These are phyloP conservation scores for Cercospora sp. DNA, from an alignment of 2,329 filamentous ascomycete species.

Conservation along the genomic window DNA sequence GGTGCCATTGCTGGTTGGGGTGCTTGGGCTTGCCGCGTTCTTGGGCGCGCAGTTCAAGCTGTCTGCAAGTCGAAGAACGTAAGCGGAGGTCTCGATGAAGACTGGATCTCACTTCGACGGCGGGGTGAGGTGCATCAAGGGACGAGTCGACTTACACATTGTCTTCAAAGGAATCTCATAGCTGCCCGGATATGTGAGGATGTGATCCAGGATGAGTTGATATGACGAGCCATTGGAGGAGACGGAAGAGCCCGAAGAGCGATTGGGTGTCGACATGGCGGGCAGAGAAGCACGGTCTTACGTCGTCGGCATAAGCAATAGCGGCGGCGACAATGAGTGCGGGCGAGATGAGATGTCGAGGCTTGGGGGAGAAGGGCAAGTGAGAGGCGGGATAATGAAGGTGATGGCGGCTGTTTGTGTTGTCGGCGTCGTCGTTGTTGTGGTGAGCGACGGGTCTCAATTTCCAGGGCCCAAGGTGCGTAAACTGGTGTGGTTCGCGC, in stretches of 20 bases:
- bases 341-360: neutral
- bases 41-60: slow-evolving; percentile 62
- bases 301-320: slow-evolving; percentile 12
- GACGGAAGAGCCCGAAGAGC: slow-evolving; percentile 33
- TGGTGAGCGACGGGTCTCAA: neutral
- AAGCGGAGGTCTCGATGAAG: neutral
- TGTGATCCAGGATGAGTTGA: slow-evolving; percentile 57
- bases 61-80: slow-evolving; percentile 35
- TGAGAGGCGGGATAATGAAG: neutral
- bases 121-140: too few relatives aligned
- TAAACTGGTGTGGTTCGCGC: neutral
- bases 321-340: neutral
- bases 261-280: slow-evolving; percentile 25
- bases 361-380: neutral
- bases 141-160: slow-evolving; percentile 49
- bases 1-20: slow-evolving; percentile 39
- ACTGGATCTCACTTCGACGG: too few relatives aligned
- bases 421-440: neutral
- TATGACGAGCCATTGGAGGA: slow-evolving; percentile 47
- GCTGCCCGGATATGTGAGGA: slow-evolving; percentile 61
- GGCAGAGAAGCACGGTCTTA: slow-evolving; percentile 1
- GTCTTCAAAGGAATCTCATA: slow-evolving; percentile 68
- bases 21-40: slow-evolving; percentile 37
- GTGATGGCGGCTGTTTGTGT: neutral
- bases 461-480: neutral